A percentile compares a stretch with the other conserved stretches of the same genome.
Conservation (phyloP, 805 yeast species). For the Tetrapisispora iriomotensis region DNA sequence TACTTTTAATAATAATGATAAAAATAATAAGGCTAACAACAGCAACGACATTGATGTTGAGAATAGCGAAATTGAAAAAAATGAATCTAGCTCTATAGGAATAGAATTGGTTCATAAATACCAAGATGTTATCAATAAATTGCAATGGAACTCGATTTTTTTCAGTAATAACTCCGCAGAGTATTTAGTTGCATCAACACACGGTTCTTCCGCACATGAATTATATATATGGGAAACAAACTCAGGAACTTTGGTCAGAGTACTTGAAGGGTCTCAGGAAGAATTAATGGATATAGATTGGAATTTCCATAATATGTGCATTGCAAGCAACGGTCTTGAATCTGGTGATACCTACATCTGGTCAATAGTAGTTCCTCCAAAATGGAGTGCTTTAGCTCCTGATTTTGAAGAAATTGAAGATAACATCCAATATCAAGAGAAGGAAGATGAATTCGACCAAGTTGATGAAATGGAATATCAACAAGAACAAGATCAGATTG, state of each 20-base stretch:
- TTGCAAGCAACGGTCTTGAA: conserved; percentile 80
- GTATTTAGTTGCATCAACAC: conserved; percentile 79
- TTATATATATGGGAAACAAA: conserved; percentile 88
- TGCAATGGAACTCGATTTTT: conserved; percentile 79
- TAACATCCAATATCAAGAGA: conserved; percentile 76
- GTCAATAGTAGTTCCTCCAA: conserved; percentile 75
- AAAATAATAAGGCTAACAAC: not conserved
- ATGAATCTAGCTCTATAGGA: conserved; percentile 17
- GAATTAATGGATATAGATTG: conserved; percentile 81
- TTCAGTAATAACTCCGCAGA: conserved; percentile 69
- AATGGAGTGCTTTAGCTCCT: conserved; percentile 95
- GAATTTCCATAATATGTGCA: conserved; percentile 65
- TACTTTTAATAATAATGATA: conserved; percentile 3
- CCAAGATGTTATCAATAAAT: conserved; percentile 79
- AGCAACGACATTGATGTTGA: not conserved
- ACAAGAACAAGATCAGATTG: conserved; percentile 54
- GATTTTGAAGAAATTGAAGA: conserved; percentile 93
- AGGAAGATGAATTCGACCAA: conserved; percentile 86
- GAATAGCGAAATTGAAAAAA: not conserved
- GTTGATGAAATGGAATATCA: conserved; percentile 55
- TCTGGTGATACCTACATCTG: conserved; percentile 74
- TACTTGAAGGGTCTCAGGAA: conserved; percentile 78
- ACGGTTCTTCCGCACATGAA: conserved; percentile 74
- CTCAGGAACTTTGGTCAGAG: conserved; percentile 80
- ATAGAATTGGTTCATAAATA: conserved; percentile 69